These are phyloP conservation scores for Macrolepiota albuminosa DNA, from an alignment of 768 basidiomycete genomes.

Conservation along the genomic window DNA sequence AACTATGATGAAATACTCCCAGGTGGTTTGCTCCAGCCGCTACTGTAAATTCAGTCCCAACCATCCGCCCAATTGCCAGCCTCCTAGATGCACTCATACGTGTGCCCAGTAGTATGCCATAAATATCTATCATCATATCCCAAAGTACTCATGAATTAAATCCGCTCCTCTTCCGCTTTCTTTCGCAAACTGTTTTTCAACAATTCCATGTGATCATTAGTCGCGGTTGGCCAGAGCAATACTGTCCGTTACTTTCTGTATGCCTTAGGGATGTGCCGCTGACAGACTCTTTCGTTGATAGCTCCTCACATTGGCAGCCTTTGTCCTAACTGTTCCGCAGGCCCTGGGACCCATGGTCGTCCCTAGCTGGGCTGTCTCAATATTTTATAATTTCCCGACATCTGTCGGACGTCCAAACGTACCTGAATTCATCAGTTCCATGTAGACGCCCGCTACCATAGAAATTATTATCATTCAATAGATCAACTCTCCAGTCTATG, in stretches of 20 bases:
- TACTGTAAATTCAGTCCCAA: conserved; percentile 49
- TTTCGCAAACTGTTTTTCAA: no score
- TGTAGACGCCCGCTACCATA: not conserved
- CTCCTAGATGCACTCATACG: conserved; percentile 35
- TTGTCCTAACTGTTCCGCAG: conserved; percentile 32
- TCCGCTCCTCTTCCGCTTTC: not conserved
- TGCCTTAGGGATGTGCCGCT: not conserved
- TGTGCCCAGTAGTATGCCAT: conserved; percentile 41
- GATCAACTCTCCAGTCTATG: not conserved
- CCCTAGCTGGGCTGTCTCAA: not conserved
- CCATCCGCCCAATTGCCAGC: conserved; percentile 39
- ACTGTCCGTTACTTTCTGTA: conserved; percentile 27
- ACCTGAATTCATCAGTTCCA: not conserved
- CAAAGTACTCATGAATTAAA: not conserved
- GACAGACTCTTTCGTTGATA: conserved; percentile 12
- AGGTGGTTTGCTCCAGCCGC: conserved; percentile 12
- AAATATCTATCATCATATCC: not conserved
- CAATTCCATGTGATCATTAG: conserved; percentile 16
- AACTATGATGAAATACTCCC: not conserved
- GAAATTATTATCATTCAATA: not conserved
- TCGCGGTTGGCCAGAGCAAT: conserved; percentile 41
- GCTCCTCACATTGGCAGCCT: conserved; percentile 37
- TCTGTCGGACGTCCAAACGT: not conserved
- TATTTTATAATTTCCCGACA: not conserved
- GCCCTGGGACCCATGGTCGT: not conserved